Base-by-base conservation (phyloP, 495 filamentous ascomycete genomes). In the Podospora australis region DNA sequence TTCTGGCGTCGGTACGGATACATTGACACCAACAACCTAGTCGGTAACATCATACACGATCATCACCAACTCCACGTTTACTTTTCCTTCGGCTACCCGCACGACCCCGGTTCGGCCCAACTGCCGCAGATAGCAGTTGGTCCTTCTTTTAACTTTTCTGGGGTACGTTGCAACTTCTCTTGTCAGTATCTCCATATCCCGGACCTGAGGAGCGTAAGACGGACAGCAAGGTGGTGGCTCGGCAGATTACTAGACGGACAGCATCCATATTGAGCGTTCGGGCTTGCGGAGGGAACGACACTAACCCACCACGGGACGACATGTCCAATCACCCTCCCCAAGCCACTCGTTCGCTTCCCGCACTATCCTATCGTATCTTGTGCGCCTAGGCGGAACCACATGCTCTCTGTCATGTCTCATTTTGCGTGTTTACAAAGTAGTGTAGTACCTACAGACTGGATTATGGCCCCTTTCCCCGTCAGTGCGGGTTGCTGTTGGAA, bases 321-420 rank as follows among this genome's bases (percentile, higher is more conserved):
- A 49, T 51, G 49, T 49, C 68, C 69, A 71, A 69, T 71, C 69
- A 65, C n/a, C n/a, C n/a, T n/a, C n/a, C n/a, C n/a, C n/a, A n/a
- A n/a, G n/a, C n/a, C n/a, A n/a, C 38, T 46, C 57, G 20, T 22
- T 48, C 10, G 30, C n/a, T 34, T 38, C 53, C 46, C 21, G 53
- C 49, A 50, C n/a, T n/a, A n/a, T n/a, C n/a, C n/a, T n/a, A n/a
- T n/a, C n/a, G n/a, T n/a, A n/a, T n/a, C 50, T 42, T 40, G 36
- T 48, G 38, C 17, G 53, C 51, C 53, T 46, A 55, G 52, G 55
- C 53, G 49, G 48, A 36, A 25, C 44, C 56, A 54, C 54, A 52
- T 57, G 54, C 47, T 49, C 36, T 40, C 39, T 20, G 9, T 22
- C 24, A 34, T 23, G 8, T 20, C 26, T 28, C 23, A n/a, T n/a